Conservation (phyloP, 768 basidiomycete species). For the Cystobasidium tubakii region DNA sequence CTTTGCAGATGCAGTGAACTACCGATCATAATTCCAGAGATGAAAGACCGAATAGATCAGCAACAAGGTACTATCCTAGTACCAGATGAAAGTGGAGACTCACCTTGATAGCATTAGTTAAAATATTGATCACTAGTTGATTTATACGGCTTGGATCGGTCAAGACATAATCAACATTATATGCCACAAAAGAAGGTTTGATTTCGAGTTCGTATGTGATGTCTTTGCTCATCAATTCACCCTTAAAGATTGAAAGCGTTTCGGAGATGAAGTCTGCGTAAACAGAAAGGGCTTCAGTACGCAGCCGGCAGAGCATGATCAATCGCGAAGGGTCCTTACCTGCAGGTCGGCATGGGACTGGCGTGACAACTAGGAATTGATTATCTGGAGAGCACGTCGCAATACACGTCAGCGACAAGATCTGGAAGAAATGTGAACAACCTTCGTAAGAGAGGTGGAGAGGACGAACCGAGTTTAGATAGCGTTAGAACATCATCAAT, state of each 20-base stretch:
- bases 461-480: slow-evolving; percentile 13
- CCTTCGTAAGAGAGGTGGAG: background rate
- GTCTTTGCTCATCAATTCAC: slow-evolving; percentile 20
- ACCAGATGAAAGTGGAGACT: too few relatives aligned
- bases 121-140: slow-evolving; percentile 31
- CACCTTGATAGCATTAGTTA: slow-evolving; percentile 43
- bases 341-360: slow-evolving; percentile 16
- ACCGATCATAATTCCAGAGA: slow-evolving; percentile 19
- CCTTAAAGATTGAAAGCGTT: slow-evolving; percentile 27
- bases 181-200: slow-evolving; percentile 10
- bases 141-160: slow-evolving; percentile 22
- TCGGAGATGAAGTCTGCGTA: slow-evolving; percentile 30
- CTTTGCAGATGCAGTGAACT: slow-evolving; percentile 16
- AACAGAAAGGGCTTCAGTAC: too few relatives aligned
- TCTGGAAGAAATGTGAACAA: background rate
- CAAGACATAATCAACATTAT: slow-evolving; percentile 21
- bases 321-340: background rate
- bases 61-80: slow-evolving; percentile 36
- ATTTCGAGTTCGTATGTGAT: slow-evolving; percentile 14
- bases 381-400: slow-evolving; percentile 2
- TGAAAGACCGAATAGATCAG: slow-evolving; percentile 32
- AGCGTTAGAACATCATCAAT: slow-evolving; percentile 33
- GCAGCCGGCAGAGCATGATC: too few relatives aligned
- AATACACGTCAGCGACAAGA: background rate
- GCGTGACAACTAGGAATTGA: slow-evolving; percentile 29